These are phyloP conservation scores for Dictyostelium firmibasis DNA, from an alignment of 78 protist species.

Conservation along the genomic window DNA sequence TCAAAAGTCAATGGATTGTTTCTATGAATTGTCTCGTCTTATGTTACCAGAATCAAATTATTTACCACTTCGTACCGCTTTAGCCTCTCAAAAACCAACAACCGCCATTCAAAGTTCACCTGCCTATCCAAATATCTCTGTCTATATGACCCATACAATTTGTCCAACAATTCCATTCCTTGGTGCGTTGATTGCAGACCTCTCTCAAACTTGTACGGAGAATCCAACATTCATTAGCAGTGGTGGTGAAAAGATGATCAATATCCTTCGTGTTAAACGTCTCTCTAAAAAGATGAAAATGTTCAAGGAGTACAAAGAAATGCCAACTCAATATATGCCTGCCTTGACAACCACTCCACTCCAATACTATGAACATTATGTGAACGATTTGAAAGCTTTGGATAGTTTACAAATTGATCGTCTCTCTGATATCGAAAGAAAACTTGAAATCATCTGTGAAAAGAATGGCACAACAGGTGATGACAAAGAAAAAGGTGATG, in stretches of 20 bases:
- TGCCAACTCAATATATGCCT: constrained; percentile 39
- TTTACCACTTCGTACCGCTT: constrained; percentile 23
- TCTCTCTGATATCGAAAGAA: constrained; percentile 61
- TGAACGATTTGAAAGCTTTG: constrained; percentile 28
- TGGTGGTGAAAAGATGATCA: constrained; percentile 73
- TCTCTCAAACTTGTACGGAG: constrained; percentile 72
- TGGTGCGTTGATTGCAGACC: constrained; percentile 73
- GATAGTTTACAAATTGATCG: constrained; percentile 57
- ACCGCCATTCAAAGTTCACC: not conserved
- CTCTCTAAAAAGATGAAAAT: constrained; percentile 69
- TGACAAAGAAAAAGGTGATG: not conserved
- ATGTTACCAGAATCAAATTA: constrained; percentile 68
- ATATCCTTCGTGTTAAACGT: constrained; percentile 60
- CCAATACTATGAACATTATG: constrained; percentile 26
- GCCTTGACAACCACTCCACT: not conserved
- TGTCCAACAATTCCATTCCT: constrained; percentile 75
- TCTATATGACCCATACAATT: constrained; percentile 7
- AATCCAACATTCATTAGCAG: constrained; percentile 52
- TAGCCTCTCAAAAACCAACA: constrained; percentile 3
- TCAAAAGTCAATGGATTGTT: constrained; percentile 40
- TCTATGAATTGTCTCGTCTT: constrained; percentile 44
- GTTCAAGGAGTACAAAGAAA: constrained; percentile 64
- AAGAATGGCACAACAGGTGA: not conserved
- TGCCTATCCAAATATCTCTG: constrained; percentile 13
- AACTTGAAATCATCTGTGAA: constrained; percentile 29